Conservation (phyloP, 345 rosid species). For the Salix viminalis region DNA sequence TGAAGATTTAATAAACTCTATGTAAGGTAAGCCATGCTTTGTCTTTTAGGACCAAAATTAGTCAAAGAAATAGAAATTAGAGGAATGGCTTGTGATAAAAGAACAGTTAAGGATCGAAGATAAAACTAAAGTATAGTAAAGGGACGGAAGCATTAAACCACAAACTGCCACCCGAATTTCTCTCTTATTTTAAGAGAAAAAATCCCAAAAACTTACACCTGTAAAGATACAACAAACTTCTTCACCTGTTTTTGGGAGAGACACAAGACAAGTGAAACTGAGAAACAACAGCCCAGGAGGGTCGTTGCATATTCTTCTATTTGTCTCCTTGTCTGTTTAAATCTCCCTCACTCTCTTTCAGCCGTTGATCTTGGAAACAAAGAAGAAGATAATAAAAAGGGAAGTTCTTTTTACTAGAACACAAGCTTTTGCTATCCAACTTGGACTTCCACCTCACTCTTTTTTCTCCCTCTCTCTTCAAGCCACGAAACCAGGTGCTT, state of each 20-base stretch:
- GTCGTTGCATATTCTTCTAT: background rate
- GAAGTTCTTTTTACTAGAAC: background rate
- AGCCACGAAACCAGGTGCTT: slow-evolving; percentile 34
- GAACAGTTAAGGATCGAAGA: background rate
- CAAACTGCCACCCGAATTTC: slow-evolving; percentile 27
- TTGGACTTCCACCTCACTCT: slow-evolving; percentile 58
- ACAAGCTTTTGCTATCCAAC: slow-evolving; percentile 25
- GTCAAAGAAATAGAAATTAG: background rate
- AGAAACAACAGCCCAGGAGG: background rate
- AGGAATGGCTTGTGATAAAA: background rate
- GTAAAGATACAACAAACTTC: background rate
- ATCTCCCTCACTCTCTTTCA: slow-evolving; percentile 1
- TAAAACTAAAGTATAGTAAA: background rate
- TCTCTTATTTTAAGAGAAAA: background rate
- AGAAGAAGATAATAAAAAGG: background rate
- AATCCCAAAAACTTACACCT: background rate
- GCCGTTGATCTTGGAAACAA: slow-evolving; percentile 22
- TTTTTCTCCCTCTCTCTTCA: slow-evolving; percentile 9
- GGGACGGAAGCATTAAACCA: slow-evolving; percentile 8
- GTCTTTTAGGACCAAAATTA: background rate
- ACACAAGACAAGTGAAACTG: background rate
- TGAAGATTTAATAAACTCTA: background rate
- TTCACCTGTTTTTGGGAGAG: background rate
- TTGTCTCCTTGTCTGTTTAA: slow-evolving; percentile 7
- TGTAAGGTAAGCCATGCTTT: background rate